These are phyloP conservation scores for Geotrichum bryndzae DNA, from an alignment of 1,139 yeast species.

Conservation along the genomic window DNA sequence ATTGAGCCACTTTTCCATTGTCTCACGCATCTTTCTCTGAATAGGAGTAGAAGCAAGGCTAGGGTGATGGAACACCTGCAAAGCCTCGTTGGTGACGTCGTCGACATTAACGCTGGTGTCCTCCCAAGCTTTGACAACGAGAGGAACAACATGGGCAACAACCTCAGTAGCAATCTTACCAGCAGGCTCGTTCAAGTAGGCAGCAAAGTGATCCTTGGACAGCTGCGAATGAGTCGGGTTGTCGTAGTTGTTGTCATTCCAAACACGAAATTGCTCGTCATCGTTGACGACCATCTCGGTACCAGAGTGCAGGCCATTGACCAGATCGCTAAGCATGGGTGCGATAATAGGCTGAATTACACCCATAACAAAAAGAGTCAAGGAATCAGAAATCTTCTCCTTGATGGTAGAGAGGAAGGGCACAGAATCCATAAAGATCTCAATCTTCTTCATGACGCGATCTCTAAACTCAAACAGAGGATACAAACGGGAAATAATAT, in stretches of 20 bases:
- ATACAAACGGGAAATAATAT: slow-evolving; percentile 20
- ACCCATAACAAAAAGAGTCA: slow-evolving; percentile 25
- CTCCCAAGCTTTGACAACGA: slow-evolving; percentile 36
- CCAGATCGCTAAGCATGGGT: slow-evolving; percentile 23
- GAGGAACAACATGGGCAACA: slow-evolving; percentile 48
- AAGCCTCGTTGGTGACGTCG: slow-evolving; percentile 18
- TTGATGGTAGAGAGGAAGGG: slow-evolving; percentile 23
- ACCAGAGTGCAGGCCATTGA: slow-evolving; percentile 22
- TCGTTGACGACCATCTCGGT: slow-evolving; percentile 24
- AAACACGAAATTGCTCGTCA: slow-evolving; percentile 27
- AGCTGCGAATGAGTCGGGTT: slow-evolving; percentile 29
- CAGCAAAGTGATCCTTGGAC: slow-evolving; percentile 28
- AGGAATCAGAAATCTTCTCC: slow-evolving; percentile 25
- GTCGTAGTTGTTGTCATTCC: slow-evolving; percentile 23
- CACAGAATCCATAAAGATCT: slow-evolving; percentile 21
- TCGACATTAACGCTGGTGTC: slow-evolving; percentile 19
- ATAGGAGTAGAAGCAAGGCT: slow-evolving; percentile 20
- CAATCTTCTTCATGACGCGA: slow-evolving; percentile 23
- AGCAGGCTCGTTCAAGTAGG: slow-evolving; percentile 36
- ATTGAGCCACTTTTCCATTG: slow-evolving; percentile 22
- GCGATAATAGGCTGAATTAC: slow-evolving; percentile 25
- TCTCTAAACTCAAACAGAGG: slow-evolving; percentile 26
- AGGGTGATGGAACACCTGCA: slow-evolving; percentile 28
- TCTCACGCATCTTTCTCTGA: slow-evolving; percentile 23
- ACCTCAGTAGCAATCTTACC: slow-evolving; percentile 47